phyloP scores from a whole-genome alignment of 306 rosid species.

The Sicyos baderoa region DNA sequence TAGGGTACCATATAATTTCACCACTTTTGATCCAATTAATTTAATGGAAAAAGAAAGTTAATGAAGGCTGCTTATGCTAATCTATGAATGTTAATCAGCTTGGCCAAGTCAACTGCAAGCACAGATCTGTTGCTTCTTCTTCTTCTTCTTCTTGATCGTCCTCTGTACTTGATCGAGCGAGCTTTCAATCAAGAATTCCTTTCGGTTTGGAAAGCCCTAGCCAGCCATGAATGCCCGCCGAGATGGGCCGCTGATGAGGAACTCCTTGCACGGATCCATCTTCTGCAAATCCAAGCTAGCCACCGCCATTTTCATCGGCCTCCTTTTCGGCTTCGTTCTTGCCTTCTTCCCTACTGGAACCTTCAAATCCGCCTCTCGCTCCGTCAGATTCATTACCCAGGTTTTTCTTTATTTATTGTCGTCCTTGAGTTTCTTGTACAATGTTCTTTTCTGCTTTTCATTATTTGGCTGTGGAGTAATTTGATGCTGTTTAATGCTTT shows the following conservation, averaged over 20 bases:
- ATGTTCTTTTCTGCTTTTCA: background rate
- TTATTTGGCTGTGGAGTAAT: background rate
- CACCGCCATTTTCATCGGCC: slow-evolving; percentile 52
- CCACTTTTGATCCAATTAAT: no score
- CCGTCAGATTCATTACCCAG: slow-evolving; percentile 46
- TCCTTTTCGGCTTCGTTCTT: slow-evolving; percentile 51
- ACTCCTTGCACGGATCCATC: slow-evolving; percentile 22
- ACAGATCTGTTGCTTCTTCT: background rate
- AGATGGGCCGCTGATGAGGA: slow-evolving; percentile 61
- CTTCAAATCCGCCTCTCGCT: slow-evolving; percentile 29
- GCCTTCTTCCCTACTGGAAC: slow-evolving; percentile 63
- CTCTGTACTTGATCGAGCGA: no score
- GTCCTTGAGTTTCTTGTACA: slow-evolving; percentile 12
- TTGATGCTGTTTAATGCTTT: background rate
- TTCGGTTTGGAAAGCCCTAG: background rate
- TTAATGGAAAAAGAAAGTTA: no score
- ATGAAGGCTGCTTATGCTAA: no score
- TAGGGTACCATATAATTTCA: no score
- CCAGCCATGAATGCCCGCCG: slow-evolving; percentile 50
- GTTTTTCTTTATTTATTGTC: slow-evolving; percentile 28
- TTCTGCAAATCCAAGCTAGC: slow-evolving; percentile 39
- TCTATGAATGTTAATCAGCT: no score
- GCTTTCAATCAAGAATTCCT: background rate
- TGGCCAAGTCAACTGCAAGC: no score
- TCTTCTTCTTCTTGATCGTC: no score